phyloP scores from a whole-genome alignment of 345 rosid genomes.

The Populus alba region DNA sequence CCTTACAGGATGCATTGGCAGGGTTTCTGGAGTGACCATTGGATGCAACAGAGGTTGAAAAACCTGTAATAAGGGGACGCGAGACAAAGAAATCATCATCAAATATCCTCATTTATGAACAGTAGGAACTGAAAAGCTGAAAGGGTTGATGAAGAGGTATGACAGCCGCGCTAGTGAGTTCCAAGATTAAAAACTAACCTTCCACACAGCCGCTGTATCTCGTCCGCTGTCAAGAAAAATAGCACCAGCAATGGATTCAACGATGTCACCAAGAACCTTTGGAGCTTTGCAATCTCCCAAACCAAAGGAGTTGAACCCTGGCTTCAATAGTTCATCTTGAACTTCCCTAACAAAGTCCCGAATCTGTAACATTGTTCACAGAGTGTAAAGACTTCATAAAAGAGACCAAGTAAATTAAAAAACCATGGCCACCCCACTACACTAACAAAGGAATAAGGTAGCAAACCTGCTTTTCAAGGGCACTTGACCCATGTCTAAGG shows the following conservation, averaged over 20 bases:
- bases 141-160: neutral
- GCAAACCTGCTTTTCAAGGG: conserved; percentile 91
- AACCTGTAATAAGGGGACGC: conserved; percentile 40
- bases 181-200: conserved; percentile 47
- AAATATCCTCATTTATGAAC: neutral
- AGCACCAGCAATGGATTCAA: conserved; percentile 97
- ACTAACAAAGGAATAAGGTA: conserved; percentile 13
- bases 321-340: conserved; percentile 69
- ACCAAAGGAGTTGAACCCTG: conserved; percentile 95
- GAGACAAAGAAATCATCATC: neutral
- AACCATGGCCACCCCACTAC: neutral
- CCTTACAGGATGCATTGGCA: conserved; percentile 99
- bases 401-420: neutral
- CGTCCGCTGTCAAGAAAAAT: conserved; percentile 84
- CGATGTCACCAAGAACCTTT: conserved; percentile 94
- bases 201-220: conserved; percentile 83
- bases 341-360: conserved; percentile 92
- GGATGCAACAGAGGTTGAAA: conserved; percentile 94
- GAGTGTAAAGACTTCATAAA: conserved; percentile 11
- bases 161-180: neutral
- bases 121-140: neutral
- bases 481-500: conserved; percentile 94
- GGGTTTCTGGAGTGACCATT: conserved; percentile 97
- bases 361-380: conserved; percentile 48
- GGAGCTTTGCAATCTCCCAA: conserved; percentile 99